Base-by-base conservation (phyloP, 768 basidiomycete genomes). In the Cantharellus cinnabarinus region DNA sequence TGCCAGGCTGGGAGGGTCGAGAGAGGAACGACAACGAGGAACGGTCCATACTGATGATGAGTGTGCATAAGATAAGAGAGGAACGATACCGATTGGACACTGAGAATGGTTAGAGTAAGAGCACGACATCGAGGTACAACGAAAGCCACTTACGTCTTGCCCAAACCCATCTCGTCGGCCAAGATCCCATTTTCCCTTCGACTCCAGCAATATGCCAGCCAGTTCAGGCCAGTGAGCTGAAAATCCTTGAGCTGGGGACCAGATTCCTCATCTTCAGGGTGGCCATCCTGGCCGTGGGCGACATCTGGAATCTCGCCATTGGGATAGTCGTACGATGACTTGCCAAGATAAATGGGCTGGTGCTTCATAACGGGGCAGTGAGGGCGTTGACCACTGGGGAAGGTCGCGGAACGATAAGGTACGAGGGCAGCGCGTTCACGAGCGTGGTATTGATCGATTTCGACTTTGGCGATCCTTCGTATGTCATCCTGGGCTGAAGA, bases 1-100 rank as follows among this genome's bases (percentile, higher is more conserved):
- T 97, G 91, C 95, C 95, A 99, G 7, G 95, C 94, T 2, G 93
- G 89, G 65, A 98, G 91, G 4, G 95, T 99, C 4, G 94, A 98
- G 4, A 98, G 77, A 3, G 95, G 95, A 34, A 99, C 95, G 65
- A 99, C 93, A 65, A 98, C 89, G 58, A 98, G 77, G 77, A 91
- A 95, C 3, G 95, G 95, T 0, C 95, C 95, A 69, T 87, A 97
- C 69, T 98, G 94, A 56, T 85, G 78, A 71, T 83, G 73, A 64
- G 86, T 78, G 68, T 98, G 89, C 75, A 86, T 95, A 53, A 99
- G 84, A 68, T 87, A 98, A 2, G 90, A 91, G 35, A 99, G 76
- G 73, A 93, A 94, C 0, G 91, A 71, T 5, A 98, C 94, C 0
- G 93, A 93, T 75, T 99, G 95, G 4, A 99, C 93, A 20, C 85